Evolutionary conservation across 2,329 filamentous ascomycete genomes (phyloP), one percentile per base, ranked within the genome.

Genomic region (Lasiodiplodia sp.): DNA sequence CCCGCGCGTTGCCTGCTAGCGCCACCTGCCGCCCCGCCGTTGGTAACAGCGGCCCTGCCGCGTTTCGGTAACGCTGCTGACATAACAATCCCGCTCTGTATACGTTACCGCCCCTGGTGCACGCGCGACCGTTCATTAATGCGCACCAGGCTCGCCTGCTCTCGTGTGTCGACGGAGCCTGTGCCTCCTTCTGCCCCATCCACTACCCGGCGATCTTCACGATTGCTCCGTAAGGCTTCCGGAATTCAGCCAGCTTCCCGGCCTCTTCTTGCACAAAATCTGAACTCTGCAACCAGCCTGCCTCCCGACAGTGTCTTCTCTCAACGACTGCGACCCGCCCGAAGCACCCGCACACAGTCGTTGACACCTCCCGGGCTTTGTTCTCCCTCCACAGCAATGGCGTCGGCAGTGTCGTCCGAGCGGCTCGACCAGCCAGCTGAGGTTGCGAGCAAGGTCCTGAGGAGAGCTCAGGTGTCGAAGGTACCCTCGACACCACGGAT

Each of bases 401-500:
- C 68, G 38, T 69, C 68, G 34, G 51, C 65, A 31, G 65, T 67
- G 11, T 63, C 66, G 62, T 47, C 53, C 71, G 77, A 80, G 58
- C 72, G 71, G 55, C 70, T 72, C 64, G 75, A 77, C 55, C 74
- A 77, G 71, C 77, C 76, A 68, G 75, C 75, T 68, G 79, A 82
- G 72, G 80, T 82, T 71, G 79, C 80, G 51, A 79, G 68, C 75
- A 81, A 79, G 75, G 80, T 82, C 70, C 72, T 82, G 73, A 77
- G 80, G 71, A 76, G 80, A 72, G 80, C 80, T 68, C 79, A 81
- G 72, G 80, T 82, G 70, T 81, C 80, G 69, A 82, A 81, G 77
- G 80, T 81, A 71, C 70, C 56, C 62, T 70, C 66, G 38, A 69
- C 66, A 47, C 64, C 66, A 68, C 65, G 57, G 62, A 69, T 52